These are phyloP conservation scores for Colletotrichum lupini DNA, from an alignment of 2,329 filamentous ascomycete genomes.

Conservation along the genomic window DNA sequence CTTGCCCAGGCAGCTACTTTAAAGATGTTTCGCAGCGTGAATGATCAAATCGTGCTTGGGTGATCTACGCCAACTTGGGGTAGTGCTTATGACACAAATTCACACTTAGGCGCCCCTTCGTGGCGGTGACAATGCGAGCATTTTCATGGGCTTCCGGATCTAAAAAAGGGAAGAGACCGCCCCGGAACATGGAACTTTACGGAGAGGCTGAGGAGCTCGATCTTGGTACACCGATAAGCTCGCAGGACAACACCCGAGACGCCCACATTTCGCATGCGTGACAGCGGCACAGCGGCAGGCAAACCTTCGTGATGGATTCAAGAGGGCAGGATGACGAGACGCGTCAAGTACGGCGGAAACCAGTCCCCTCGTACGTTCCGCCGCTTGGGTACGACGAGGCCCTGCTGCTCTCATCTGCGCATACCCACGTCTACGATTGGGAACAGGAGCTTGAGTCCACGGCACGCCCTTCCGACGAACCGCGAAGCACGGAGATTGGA, in stretches of 20 bases:
- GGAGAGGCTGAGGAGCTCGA: background rate
- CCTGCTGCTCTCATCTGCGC: constrained; percentile 11
- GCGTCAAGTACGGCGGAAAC: background rate
- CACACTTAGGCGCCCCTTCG: background rate
- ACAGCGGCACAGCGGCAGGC: background rate
- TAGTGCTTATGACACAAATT: background rate
- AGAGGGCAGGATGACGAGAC: background rate
- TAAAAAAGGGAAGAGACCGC: background rate
- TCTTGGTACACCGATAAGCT: background rate
- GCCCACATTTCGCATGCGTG: background rate
- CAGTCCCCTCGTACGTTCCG: constrained; percentile 7
- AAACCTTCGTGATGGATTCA: background rate
- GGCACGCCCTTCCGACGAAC: background rate
- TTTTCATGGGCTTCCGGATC: background rate
- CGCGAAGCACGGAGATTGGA: background rate
- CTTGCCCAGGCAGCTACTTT: background rate
- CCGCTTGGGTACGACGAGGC: constrained; percentile 12
- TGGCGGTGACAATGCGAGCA: background rate
- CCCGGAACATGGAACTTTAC: background rate
- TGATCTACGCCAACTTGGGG: background rate
- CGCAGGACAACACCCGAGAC: background rate
- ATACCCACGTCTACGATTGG: background rate
- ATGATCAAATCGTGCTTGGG: background rate
- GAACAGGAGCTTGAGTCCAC: background rate
- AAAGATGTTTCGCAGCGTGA: background rate